A percentile compares a stretch with the other conserved stretches of the same genome.
phyloP scores from a whole-genome alignment of 345 rosid genomes.

The Eucalyptus curtisii region DNA sequence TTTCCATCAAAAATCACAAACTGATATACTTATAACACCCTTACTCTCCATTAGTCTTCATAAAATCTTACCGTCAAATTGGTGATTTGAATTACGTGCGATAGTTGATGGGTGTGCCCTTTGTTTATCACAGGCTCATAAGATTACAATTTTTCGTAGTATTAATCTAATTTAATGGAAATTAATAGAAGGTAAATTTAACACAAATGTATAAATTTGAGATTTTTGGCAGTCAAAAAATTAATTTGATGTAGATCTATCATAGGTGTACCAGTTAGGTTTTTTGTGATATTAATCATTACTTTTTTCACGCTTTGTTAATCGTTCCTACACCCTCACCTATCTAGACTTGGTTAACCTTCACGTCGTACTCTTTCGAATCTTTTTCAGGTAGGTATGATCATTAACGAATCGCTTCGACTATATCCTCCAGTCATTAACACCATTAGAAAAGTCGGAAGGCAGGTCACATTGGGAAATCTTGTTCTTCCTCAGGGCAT shows the following conservation, averaged over 20 bases:
- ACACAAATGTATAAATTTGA: too few relatives aligned
- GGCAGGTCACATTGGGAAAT: slow-evolving; percentile 13
- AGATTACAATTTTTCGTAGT: too few relatives aligned
- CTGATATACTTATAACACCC: accelerated
- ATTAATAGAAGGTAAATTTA: too few relatives aligned
- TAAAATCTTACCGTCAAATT: too few relatives aligned
- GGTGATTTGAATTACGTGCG: not conserved
- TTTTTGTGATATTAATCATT: too few relatives aligned
- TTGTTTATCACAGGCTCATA: too few relatives aligned
- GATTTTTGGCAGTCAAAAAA: accelerated
- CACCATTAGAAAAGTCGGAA: not conserved
- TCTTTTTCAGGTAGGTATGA: slow-evolving; percentile 3
- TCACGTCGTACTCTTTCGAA: not conserved
- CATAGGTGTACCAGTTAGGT: accelerated
- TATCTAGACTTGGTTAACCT: not conserved
- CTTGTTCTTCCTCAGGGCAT: slow-evolving; percentile 6
- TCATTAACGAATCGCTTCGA: slow-evolving; percentile 12
- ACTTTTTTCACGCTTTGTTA: not conserved
- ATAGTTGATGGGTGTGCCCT: not conserved
- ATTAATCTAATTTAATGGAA: accelerated
- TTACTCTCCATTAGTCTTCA: too few relatives aligned
- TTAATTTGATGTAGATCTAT: too few relatives aligned
- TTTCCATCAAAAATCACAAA: too few relatives aligned
- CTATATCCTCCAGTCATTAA: slow-evolving; percentile 13
- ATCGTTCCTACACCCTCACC: not conserved